A percentile compares a stretch with the other conserved stretches of the same genome.
Evolutionary conservation across 83 land plant species (phyloP).

Genomic region (Larix sibirica): DNA sequence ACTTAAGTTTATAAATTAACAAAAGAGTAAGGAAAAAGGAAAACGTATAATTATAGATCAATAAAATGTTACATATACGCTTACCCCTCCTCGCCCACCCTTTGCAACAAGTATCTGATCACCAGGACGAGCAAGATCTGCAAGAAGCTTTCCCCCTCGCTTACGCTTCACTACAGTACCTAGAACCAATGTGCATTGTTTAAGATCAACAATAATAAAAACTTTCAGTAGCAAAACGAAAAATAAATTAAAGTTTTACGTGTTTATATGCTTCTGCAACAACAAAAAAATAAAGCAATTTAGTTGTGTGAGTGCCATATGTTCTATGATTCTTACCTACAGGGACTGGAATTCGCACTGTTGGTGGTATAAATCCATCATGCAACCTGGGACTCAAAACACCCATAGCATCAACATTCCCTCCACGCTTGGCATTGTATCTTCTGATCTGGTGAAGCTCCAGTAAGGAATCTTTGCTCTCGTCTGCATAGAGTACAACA

Average conservation of each 20-base stretch:
- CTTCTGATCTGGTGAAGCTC: slow-evolving; percentile 72
- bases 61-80: slow-evolving; percentile 20
- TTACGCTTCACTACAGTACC: slow-evolving; percentile 96
- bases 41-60: background rate
- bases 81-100: slow-evolving; percentile 98
- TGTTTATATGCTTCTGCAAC: background rate
- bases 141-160: slow-evolving; percentile 74
- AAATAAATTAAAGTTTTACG: background rate
- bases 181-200: slow-evolving; percentile 16
- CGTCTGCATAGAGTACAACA: slow-evolving; percentile 88
- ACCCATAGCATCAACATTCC: slow-evolving; percentile 95
- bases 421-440: slow-evolving; percentile 88
- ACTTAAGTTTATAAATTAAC: background rate
- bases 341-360: slow-evolving; percentile 89
- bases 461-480: slow-evolving; percentile 72
- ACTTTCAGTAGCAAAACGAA: background rate
- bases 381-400: slow-evolving; percentile 59
- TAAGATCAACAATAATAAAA: slow-evolving; percentile 7
- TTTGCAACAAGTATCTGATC: slow-evolving; percentile 92
- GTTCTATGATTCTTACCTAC: slow-evolving; percentile 57
- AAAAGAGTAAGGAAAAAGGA: background rate
- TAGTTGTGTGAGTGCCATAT: background rate
- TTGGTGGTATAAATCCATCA: slow-evolving; percentile 76
- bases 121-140: slow-evolving; percentile 84
- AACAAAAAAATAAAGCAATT: background rate